Evolutionary conservation across 371 early-diverging fungal genomes (phyloP), one percentile per base, ranked within the genome.

Genomic region (Rhizopus arrhizus): DNA sequence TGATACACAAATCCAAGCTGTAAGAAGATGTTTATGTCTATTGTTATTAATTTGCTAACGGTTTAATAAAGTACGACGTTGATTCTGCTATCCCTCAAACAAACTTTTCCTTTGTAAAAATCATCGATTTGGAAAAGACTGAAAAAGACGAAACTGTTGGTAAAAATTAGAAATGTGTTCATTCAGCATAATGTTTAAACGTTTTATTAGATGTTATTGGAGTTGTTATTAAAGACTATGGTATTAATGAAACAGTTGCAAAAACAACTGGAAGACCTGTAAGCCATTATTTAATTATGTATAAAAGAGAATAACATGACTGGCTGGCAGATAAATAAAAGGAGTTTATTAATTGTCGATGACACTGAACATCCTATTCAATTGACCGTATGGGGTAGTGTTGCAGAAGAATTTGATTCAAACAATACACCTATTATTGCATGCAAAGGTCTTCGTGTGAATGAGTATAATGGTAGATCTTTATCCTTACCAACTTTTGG

Each of bases 381-480:
- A 5, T 50, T 92, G 31, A 97, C 98, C 5, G 75, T 99, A 45
- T 99, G 99, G 98, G 98, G 92, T 38, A 57, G 76, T 4, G 77
- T 82, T 15, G 98, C 97, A 0, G 89, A 92, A 56, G 74, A 78
- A 0, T 94, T 89, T 60, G 68, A 72, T 43, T 42, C 70, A 2
- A 70, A 64, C 29, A 70, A 67, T 12, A 56, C 74, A 15, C 85
- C 95, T 3, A 84, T 98, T 1, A 61, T 97, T 58, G 92, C 93
- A 4, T 79, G 92, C 64, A 94, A 95, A 73, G 91, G 91, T 5
- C 87, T 80, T 29, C 84, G 90, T 49, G 91, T 99, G 51, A 81
- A 83, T 55, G 97, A 98, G 59, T 99, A 86, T 72, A 85, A 86
- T 43, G 95, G 95, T 57, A 85, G 91, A 42, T 80, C 88, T 0